Percentiles rank a stretch among this genome's conserved stretches.
These are phyloP conservation scores for Wakefieldia striispora DNA, from an alignment of 768 basidiomycete genomes.

Conservation along the genomic window DNA sequence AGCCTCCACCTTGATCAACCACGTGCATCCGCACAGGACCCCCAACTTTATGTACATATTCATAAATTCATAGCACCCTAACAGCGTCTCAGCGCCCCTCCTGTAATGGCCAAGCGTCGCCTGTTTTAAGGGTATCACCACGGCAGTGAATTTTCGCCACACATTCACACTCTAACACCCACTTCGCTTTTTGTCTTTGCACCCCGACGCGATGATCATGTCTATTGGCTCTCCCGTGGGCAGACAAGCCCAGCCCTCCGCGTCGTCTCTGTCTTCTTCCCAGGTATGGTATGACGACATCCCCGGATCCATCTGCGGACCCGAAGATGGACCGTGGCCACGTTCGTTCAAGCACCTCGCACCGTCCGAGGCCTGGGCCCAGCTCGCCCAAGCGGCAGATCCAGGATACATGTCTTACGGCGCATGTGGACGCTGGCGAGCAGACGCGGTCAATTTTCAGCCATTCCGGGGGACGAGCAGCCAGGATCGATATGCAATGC, in stretches of 20 bases:
- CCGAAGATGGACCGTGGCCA: conserved; percentile 67
- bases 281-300: conserved; percentile 61
- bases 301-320: conserved; percentile 57
- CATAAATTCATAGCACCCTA: conserved; percentile 25
- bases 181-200: background rate
- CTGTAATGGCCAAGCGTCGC: conserved; percentile 28
- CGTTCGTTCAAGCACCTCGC: conserved; percentile 52
- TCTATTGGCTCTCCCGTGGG: conserved; percentile 16
- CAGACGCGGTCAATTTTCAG: conserved; percentile 66
- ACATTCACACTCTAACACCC: background rate
- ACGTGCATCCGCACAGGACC: conserved; percentile 29
- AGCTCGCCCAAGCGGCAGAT: conserved; percentile 48
- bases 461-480: conserved; percentile 53
- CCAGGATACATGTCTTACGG: conserved; percentile 46
- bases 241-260: conserved; percentile 10
- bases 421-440: conserved; percentile 38
- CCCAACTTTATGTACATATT: conserved; percentile 14
- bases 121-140: conserved; percentile 28
- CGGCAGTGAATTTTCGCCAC: conserved; percentile 5
- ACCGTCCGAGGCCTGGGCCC: conserved; percentile 52
- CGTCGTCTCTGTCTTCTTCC: conserved; percentile 9
- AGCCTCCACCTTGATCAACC: conserved; percentile 7
- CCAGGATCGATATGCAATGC: conserved; percentile 65
- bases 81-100: conserved; percentile 9
- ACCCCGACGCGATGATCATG: conserved; percentile 15